These are phyloP conservation scores for Beauveria bassiana DNA, from an alignment of 2,329 filamentous ascomycete genomes.

Conservation along the genomic window DNA sequence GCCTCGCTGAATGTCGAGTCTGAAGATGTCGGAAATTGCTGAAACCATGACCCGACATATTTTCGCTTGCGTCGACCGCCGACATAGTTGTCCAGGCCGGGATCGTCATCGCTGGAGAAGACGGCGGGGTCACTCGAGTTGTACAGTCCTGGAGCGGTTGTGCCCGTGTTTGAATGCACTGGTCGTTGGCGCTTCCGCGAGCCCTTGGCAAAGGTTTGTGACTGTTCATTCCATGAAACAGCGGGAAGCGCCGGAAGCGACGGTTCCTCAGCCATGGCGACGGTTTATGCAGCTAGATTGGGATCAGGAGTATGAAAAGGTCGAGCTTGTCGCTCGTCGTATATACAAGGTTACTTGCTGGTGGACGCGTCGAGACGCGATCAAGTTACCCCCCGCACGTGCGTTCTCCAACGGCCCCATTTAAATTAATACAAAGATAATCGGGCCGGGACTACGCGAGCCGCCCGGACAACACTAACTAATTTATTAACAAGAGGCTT, in stretches of 20 bases:
- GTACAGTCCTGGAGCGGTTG: slow-evolving; percentile 10
- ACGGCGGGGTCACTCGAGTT: slow-evolving; percentile 64
- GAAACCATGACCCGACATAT: slow-evolving; percentile 62
- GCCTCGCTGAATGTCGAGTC: slow-evolving; percentile 39
- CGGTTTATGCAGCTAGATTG: not conserved
- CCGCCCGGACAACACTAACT: too few species aligned
- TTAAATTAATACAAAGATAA: too few species aligned
- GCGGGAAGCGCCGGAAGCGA: slow-evolving; percentile 32
- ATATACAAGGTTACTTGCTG: not conserved
- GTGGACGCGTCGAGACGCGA: slow-evolving; percentile 10
- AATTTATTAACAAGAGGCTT: too few species aligned
- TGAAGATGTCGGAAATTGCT: slow-evolving; percentile 46
- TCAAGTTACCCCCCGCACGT: not conserved
- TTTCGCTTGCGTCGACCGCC: slow-evolving; percentile 51
- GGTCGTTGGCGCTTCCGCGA: slow-evolving; percentile 35
- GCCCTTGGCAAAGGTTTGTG: slow-evolving; percentile 31
- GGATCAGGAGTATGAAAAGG: not conserved
- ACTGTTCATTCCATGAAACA: slow-evolving; percentile 31
- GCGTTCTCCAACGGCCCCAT: not conserved
- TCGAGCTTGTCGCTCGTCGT: not conserved
- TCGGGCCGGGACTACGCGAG: too few species aligned
- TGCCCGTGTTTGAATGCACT: slow-evolving; percentile 8
- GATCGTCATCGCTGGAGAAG: slow-evolving; percentile 67
- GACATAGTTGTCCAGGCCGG: slow-evolving; percentile 56
- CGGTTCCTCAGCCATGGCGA: slow-evolving; percentile 33